A percentile compares a stretch with the other conserved stretches of the same genome.
Conservation (phyloP, 2,329 filamentous ascomycete genomes). For the Monilinia fructicola region DNA sequence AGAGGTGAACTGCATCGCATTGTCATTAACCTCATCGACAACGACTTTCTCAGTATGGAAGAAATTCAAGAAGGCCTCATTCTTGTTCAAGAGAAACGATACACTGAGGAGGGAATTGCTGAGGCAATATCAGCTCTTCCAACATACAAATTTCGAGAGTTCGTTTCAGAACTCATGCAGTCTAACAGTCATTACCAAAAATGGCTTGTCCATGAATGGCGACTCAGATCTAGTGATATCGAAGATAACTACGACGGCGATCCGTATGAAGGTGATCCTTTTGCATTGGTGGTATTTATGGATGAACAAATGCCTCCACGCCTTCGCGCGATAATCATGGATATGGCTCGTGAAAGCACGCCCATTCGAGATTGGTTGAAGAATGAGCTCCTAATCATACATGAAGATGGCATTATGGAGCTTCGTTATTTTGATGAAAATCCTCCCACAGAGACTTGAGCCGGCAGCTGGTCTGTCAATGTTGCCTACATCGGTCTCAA, state of each 20-base stretch:
- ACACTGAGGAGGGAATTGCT: background rate
- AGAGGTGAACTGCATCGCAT: background rate
- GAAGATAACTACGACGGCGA: background rate
- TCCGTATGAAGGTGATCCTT: background rate
- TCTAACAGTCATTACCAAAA: background rate
- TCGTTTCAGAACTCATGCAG: background rate
- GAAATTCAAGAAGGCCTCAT: background rate
- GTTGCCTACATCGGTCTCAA: background rate
- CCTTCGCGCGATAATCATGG: background rate
- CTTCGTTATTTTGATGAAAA: background rate
- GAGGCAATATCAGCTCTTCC: background rate
- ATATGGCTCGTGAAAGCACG: background rate
- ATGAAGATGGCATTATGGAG: background rate
- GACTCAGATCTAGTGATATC: background rate
- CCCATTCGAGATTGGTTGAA: background rate
- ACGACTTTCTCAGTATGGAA: background rate
- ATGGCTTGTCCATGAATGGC: background rate
- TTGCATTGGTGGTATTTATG: background rate
- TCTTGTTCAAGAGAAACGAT: background rate
- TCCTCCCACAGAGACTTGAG: background rate
- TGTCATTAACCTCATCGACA: background rate
- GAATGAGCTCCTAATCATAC: background rate
- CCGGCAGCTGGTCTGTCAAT: background rate
- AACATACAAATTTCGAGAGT: background rate
- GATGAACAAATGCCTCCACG: background rate